Evolutionary conservation across 1,284 basidiomycete species (phyloP).

Genomic region (Cystobasidium slooffiae): DNA sequence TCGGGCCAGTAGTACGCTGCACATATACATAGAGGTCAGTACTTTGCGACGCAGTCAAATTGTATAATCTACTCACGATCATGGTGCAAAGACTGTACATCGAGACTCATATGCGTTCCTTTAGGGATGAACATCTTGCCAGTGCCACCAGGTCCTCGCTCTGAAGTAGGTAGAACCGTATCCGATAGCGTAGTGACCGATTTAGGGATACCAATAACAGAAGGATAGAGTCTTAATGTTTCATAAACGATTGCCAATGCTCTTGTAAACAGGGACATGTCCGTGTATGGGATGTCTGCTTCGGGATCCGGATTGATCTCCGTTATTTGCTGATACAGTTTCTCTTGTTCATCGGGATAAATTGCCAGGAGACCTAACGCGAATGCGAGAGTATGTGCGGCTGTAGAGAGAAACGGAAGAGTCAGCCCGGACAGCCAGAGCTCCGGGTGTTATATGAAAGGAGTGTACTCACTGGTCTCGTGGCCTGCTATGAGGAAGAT

Average conservation of each 20-base stretch:
- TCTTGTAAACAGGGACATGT: slow-evolving; percentile 60
- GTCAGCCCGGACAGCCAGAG: not conserved
- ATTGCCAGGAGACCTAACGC: slow-evolving; percentile 63
- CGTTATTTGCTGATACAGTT: slow-evolving; percentile 64
- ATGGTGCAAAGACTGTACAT: slow-evolving; percentile 54
- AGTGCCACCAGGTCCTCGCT: slow-evolving; percentile 57
- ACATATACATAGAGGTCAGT: not conserved
- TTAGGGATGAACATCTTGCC: slow-evolving; percentile 60
- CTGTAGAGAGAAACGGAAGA: slow-evolving; percentile 48
- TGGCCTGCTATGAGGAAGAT: slow-evolving; percentile 53
- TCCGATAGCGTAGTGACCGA: slow-evolving; percentile 56
- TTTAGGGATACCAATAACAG: slow-evolving; percentile 63
- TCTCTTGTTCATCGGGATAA: slow-evolving; percentile 68
- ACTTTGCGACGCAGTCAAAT: not conserved
- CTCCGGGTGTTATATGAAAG: not conserved
- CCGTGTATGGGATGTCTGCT: slow-evolving; percentile 62
- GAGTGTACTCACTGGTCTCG: slow-evolving; percentile 36
- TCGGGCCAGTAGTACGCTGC: slow-evolving; percentile 65
- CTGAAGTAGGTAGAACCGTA: slow-evolving; percentile 46
- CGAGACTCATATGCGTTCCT: slow-evolving; percentile 54
- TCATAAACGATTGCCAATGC: slow-evolving; percentile 64
- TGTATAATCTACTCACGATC: slow-evolving; percentile 49
- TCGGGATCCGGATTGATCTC: slow-evolving; percentile 51
- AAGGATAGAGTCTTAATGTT: slow-evolving; percentile 66
- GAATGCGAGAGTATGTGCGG: slow-evolving; percentile 66